These are phyloP conservation scores for Penicillium nucicola DNA, from an alignment of 495 filamentous ascomycete species.

Conservation along the genomic window DNA sequence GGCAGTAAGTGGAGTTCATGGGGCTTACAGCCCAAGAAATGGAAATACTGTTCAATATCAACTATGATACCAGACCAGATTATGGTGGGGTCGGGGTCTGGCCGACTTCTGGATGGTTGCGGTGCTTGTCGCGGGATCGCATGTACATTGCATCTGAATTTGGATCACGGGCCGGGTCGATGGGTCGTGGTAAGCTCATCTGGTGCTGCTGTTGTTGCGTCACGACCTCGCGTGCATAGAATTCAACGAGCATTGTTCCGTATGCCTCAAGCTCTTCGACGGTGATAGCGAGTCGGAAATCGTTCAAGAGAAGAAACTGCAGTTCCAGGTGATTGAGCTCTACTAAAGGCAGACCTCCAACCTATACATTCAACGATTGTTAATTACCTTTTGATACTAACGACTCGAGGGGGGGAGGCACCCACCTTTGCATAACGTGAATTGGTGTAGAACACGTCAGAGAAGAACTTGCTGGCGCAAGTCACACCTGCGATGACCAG, in stretches of 20 bases:
- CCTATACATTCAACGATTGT: conserved; percentile 48
- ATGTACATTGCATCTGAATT: conserved; percentile 39
- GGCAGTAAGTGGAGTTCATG: neutral
- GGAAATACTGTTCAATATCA: neutral
- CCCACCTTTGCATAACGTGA: conserved; percentile 97
- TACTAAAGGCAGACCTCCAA: conserved; percentile 91
- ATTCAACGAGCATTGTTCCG: conserved; percentile 97
- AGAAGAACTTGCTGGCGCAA: conserved; percentile 99
- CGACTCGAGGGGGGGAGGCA: conserved; percentile 7
- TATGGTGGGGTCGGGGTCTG: conserved; percentile 46
- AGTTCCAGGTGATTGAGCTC: conserved; percentile 97
- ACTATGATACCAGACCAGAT: neutral
- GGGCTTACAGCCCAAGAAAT: neutral
- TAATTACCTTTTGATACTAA: neutral
- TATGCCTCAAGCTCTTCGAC: conserved; percentile 97
- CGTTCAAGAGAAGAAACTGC: conserved; percentile 94
- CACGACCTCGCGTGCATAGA: conserved; percentile 90
- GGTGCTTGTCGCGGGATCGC: conserved; percentile 34
- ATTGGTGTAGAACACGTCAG: conserved; percentile 99
- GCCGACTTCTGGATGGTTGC: conserved; percentile 25
- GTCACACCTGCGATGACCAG: conserved; percentile 97
- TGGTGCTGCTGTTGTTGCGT: conserved; percentile 55
- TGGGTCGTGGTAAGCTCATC: conserved; percentile 18
- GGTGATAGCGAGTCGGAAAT: conserved; percentile 91
- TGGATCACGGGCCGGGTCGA: conserved; percentile 17